These are phyloP conservation scores for Panicum virgatum DNA, from an alignment of 202 grass and related monocot species.

Conservation along the genomic window DNA sequence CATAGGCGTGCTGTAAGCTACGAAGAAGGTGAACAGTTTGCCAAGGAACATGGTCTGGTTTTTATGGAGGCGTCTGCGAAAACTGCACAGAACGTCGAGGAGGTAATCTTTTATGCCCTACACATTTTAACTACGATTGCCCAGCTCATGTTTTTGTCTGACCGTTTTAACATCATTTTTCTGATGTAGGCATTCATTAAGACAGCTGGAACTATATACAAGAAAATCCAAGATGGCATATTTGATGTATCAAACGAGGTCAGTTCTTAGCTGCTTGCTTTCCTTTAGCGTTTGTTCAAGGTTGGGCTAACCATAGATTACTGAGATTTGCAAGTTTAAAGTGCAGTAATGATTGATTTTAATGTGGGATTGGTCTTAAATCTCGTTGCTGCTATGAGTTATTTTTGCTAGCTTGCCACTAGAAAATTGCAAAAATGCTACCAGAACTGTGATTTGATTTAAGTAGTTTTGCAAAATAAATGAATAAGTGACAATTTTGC, in stretches of 20 bases:
- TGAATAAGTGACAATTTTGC: not conserved
- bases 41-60: conserved; percentile 87
- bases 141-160: not conserved
- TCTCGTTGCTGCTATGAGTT: not conserved
- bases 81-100: conserved; percentile 98
- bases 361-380: not conserved
- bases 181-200: conserved; percentile 85
- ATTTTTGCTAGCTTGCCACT: not conserved
- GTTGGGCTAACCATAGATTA: conserved; percentile 17
- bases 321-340: not conserved
- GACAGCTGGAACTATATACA: conserved; percentile 92
- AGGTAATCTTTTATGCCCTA: conserved; percentile 51
- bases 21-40: conserved; percentile 97
- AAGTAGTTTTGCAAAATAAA: not conserved
- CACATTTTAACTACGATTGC: conserved; percentile 37
- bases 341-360: not conserved
- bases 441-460: not conserved
- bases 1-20: conserved; percentile 93
- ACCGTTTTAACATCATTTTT: conserved; percentile 20
- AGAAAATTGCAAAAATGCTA: not conserved
- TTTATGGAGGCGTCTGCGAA: conserved; percentile 99
- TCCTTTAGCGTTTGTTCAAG: not conserved
- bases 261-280: conserved; percentile 19
- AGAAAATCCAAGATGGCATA: conserved; percentile 98
- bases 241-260: conserved; percentile 99